Evolutionary conservation across 257 asterid species (phyloP), one percentile per base, ranked within the genome.

Genomic region (Datura wrightii): DNA sequence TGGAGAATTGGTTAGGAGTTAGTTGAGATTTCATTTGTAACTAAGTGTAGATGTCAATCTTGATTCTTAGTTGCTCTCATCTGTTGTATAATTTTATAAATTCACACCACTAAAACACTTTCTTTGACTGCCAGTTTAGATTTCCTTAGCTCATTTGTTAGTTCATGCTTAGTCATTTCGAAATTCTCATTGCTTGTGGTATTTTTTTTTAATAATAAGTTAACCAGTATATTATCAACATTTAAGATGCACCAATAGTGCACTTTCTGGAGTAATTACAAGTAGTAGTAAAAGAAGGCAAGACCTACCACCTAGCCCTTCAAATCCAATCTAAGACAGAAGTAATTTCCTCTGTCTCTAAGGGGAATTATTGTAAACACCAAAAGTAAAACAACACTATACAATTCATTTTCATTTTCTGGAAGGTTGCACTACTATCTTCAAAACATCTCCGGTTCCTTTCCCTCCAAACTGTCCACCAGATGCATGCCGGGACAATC

Each of bases 101-200:
- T 50, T 52, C 24, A 6, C 59, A 50, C 14, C 15, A 50, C 50
- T 13, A 50, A 76, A 50, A 14, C 48, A 52, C 48, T 31, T 52
- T 78, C 63, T 50, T 52, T 78, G 34, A 63, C 82, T 50, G 63
- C 16, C 82, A 78, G 31, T 31, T 78, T 52, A 15, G 48, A 52
- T 78, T 78, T 34, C 31, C 63, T 50, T 8, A 50, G 63, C 82
- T 52, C 63, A 76, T 50, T 31, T 6, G 31, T 52, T 14, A 52
- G 82, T 78, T 78, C 63, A 78, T 8, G 46, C 82, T 34, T 52
- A 78, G 82, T 31, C 31, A 52, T 78, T 52, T 31, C 1, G 31
- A 78, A 52, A 8, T 78, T 74, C 82, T 52, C 82, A 52, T 53
- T 78, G 82, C 46, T 78, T 48, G 48, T 24, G 81, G 31, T 24